These are phyloP conservation scores for Fistulina hepatica DNA, from an alignment of 1,284 basidiomycete genomes.

Conservation along the genomic window DNA sequence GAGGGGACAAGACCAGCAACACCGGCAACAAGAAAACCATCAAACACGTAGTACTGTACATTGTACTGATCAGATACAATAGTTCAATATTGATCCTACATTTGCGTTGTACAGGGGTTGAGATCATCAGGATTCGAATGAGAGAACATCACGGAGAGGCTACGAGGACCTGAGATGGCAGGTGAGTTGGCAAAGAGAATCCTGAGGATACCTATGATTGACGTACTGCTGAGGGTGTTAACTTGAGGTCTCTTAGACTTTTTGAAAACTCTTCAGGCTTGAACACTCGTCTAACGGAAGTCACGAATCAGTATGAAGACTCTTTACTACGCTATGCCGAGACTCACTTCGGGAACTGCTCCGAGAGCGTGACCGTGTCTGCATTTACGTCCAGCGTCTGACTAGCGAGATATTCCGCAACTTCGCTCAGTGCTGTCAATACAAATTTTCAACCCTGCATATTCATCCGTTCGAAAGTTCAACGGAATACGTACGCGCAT, in stretches of 20 bases:
- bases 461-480: conserved; percentile 3
- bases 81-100: too few species aligned
- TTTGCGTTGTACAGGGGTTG: too few species aligned
- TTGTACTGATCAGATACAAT: too few species aligned
- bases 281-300: conserved; percentile 52
- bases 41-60: too few species aligned
- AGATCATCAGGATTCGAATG: too few species aligned
- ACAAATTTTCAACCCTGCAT: conserved; percentile 1
- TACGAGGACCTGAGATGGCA: conserved; percentile 46
- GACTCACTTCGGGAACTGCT: conserved; percentile 74
- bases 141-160: conserved; percentile 34
- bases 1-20: too few species aligned
- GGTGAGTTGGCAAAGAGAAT: conserved; percentile 4
- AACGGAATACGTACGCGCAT: conserved; percentile 48
- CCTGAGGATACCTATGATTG: conserved; percentile 3
- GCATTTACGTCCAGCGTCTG: conserved; percentile 62
- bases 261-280: conserved; percentile 51
- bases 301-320: conserved; percentile 4
- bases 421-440: conserved; percentile 58
- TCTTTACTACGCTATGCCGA: conserved; percentile 2
- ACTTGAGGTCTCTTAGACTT: conserved; percentile 58
- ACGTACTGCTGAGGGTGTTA: conserved; percentile 70
- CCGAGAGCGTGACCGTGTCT: conserved; percentile 64
- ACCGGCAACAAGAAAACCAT: too few species aligned
- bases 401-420: conserved; percentile 77